Evolutionary conservation across 2,329 filamentous ascomycete genomes (phyloP), one percentile per base, ranked within the genome.

Genomic region (Cercospora berteroae): DNA sequence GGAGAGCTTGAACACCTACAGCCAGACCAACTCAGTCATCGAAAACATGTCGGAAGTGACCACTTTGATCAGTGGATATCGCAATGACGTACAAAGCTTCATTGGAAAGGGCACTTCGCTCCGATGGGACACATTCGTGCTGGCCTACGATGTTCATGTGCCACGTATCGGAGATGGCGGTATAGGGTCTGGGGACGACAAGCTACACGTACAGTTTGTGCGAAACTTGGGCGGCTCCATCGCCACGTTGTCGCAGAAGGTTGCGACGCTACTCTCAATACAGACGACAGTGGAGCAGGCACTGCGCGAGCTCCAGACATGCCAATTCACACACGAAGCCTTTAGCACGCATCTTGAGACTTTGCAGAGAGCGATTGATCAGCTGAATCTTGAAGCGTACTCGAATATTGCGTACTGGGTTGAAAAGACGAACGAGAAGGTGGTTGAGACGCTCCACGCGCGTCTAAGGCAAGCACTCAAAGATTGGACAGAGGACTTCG

Each of bases 71-170:
- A 93, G 92, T 76, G 93, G 94, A 25, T 96, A 98, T 77, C 89
- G 93, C 72, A 97, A 96, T 71, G 93, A 97, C 69, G 92, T 95
- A 0, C 94, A 97, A 75, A 83, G 83, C 52, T 85, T 97, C 69
- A 89, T 99, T 68, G 85, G 86, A 20, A 97, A 96, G 79, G 95
- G 96, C 67, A 87, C 98, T 31, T 93, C 93, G 1, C 82, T 99
- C 29, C 89, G 93, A 74, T 99, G 95, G 95, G 95, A 99, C 76
- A 97, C 95, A 0, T 98, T 99, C 74, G 92, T 99, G 63, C 94
- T 97, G 78, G 94, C 93, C 1, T 97, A 97, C 78, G 95, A 99
- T 78, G 85, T 97, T 33, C 94, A 94, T 73, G 88, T 94, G 70
- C 90, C 88, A 71, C 87, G 86, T 85, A 75, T 85, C 66, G 78